Conservation (phyloP, 208 protist genomes). For the Porcisia hertigi region DNA sequence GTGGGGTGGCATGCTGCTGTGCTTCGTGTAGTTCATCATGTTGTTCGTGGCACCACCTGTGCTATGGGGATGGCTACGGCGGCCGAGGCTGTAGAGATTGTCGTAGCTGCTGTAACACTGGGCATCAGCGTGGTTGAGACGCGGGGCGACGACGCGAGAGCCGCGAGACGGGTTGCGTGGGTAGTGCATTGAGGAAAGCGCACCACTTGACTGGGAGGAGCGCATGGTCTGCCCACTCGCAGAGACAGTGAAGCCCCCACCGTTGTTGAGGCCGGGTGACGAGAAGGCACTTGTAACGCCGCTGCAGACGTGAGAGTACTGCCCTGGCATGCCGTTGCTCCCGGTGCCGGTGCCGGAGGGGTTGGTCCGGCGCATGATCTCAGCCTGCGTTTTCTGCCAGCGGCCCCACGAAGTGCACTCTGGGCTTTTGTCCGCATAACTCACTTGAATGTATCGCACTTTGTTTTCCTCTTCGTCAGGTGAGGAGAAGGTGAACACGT, state of each 20-base stretch:
- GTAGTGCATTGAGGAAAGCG: constrained; percentile 15
- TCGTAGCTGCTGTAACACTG: constrained; percentile 35
- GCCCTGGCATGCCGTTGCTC: constrained; percentile 21
- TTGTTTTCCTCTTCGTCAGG: constrained; percentile 51
- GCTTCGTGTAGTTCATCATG: constrained; percentile 13
- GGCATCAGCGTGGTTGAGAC: background rate
- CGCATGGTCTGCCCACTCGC: constrained; percentile 14
- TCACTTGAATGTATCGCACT: constrained; percentile 70
- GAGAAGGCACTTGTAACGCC: constrained; percentile 5
- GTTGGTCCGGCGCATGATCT: constrained; percentile 37
- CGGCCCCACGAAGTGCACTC: constrained; percentile 45
- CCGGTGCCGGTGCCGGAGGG: constrained; percentile 26
- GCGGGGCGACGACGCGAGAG: background rate
- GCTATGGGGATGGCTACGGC: constrained; percentile 17
- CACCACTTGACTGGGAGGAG: constrained; percentile 29
- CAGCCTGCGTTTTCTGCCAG: constrained; percentile 50
- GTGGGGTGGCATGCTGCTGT: constrained; percentile 4
- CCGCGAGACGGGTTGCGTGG: constrained; percentile 21
- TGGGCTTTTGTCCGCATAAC: constrained; percentile 63
- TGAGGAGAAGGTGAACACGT: constrained; percentile 62
- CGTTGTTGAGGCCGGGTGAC: constrained; percentile 9
- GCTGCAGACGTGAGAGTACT: constrained; percentile 7
- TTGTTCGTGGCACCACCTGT: background rate
- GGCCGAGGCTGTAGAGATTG: constrained; percentile 28
- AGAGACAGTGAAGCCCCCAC: constrained; percentile 19